Evolutionary conservation across 106 monocot genomes (phyloP).

Genomic region (Acanthochlamys bracteata): DNA sequence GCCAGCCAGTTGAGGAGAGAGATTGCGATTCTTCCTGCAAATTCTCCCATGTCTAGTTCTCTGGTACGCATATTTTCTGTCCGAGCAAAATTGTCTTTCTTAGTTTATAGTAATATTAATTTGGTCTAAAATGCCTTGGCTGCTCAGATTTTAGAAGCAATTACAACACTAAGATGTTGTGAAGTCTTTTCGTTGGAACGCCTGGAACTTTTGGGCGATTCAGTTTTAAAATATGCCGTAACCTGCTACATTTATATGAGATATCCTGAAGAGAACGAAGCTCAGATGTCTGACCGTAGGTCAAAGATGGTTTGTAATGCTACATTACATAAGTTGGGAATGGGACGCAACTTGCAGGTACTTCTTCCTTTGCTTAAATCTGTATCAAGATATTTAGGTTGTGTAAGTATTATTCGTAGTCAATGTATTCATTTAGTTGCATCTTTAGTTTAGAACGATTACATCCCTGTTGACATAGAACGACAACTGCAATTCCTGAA

Average conservation of each 20-base stretch:
- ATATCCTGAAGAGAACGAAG: slow-evolving; percentile 70
- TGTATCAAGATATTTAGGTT: too few relatives aligned
- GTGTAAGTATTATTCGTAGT: too few relatives aligned
- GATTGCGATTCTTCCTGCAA: slow-evolving; percentile 26
- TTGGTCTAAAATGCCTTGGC: background rate
- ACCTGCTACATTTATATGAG: slow-evolving; percentile 69
- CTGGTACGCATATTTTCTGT: slow-evolving; percentile 39
- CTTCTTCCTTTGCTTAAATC: too few relatives aligned
- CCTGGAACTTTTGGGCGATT: slow-evolving; percentile 87
- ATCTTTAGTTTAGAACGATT: too few relatives aligned
- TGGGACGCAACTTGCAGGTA: slow-evolving; percentile 65
- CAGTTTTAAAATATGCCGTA: slow-evolving; percentile 82
- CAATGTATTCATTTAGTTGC: too few relatives aligned
- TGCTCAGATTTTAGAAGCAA: slow-evolving; percentile 83
- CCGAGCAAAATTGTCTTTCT: background rate
- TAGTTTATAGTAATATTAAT: background rate
- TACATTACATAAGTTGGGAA: slow-evolving; percentile 68
- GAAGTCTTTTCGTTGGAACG: slow-evolving; percentile 90
- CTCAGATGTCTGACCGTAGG: slow-evolving; percentile 52
- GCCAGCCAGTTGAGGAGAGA: slow-evolving; percentile 72
- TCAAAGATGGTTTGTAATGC: slow-evolving; percentile 62
- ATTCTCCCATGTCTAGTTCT: slow-evolving; percentile 34
- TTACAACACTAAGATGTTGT: slow-evolving; percentile 70
- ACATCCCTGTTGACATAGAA: too few relatives aligned
- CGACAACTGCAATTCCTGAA: too few relatives aligned